Evolutionary conservation across 495 filamentous ascomycete species (phyloP), one percentile per base, ranked within the genome.

Genomic region (Aspergillus olivimuriae): DNA sequence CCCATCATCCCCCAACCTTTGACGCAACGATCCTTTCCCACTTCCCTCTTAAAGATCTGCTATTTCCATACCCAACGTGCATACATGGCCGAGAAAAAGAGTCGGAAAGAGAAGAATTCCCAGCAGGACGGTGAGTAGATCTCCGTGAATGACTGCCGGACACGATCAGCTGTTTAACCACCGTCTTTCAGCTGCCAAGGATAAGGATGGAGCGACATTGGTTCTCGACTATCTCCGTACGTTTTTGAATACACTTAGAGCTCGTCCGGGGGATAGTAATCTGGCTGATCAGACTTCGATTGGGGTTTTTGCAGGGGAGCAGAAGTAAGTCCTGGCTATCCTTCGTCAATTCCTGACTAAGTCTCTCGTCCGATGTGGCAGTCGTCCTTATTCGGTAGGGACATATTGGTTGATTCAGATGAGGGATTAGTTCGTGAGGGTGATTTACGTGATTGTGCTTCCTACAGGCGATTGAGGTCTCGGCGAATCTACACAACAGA

Each of bases 401-500:
- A 4, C 28, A 17, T 32, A 48, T 26, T 19, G 11, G n/a, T n/a
- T n/a, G 33, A 20, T 8, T 4, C 43, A 10, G 5, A 32, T n/a
- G 23, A 34, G 47, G 24, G 20, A 23, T 26, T 18, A 39, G 32
- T 41, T 26, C 18, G n/a, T 37, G 47, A 16, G 17, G 9, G 28
- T 6, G 5, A 11, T 5, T 5, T 28, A 5, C 6, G 24, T 28
- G 24, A 28, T 28, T 28, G 6, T 28, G 11, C 24, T 7, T 21
- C 12, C 5, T 24, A 18, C 19, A 82, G 75, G 81, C 80, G 4
- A 79, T 70, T 17, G 82, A 87, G 26, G 65, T 86, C 36, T 81
- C 75, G 23, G 68, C 73, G 16, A 85, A 86, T 58, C 64, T 86
- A 19, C 78, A 83, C 55, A 81, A 82, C 49, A 78, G 76, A 53